phyloP scores from a whole-genome alignment of 2,329 filamentous ascomycete genomes.

The Sarocladium oryzae region DNA sequence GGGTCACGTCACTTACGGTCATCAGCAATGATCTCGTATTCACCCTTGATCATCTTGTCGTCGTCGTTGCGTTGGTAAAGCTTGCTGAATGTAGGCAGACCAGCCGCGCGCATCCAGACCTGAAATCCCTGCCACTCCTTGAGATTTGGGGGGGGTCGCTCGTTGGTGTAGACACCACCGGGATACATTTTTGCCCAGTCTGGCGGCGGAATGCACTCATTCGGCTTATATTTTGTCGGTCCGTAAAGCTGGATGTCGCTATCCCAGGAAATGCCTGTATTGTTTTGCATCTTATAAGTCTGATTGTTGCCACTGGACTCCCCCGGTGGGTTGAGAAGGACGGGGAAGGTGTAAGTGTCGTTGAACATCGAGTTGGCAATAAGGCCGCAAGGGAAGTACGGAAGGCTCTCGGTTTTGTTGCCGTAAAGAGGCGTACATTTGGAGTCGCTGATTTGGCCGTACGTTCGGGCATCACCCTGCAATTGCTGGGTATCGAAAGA shows the following conservation, averaged over 20 bases:
- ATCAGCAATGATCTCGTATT: constrained; percentile 69
- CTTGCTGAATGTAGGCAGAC: constrained; percentile 91
- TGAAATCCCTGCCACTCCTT: constrained; percentile 78
- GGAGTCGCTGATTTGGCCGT: constrained; percentile 55
- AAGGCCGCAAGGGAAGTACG: constrained; percentile 90
- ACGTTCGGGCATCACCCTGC: constrained; percentile 58
- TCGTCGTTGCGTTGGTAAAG: constrained; percentile 77
- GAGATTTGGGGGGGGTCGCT: constrained; percentile 63
- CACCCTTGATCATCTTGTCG: constrained; percentile 58
- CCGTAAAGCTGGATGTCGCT: constrained; percentile 79
- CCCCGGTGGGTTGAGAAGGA: constrained; percentile 45
- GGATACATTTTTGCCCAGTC: constrained; percentile 75
- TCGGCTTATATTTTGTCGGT: constrained; percentile 55
- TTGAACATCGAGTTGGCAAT: constrained; percentile 98
- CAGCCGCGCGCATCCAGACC: constrained; percentile 98
- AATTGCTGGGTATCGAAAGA: constrained; percentile 81
- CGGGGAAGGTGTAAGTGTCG: constrained; percentile 70
- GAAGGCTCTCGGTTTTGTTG: constrained; percentile 45
- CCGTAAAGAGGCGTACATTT: constrained; percentile 69
- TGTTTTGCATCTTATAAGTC: constrained; percentile 70
- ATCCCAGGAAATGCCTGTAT: constrained; percentile 73
- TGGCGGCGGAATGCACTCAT: constrained; percentile 70
- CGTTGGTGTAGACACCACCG: constrained; percentile 54
- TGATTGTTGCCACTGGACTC: constrained; percentile 24
- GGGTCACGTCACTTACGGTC: constrained; percentile 54